Evolutionary conservation across 2,329 filamentous ascomycete species (phyloP).

Genomic region (Xylaria sp.): DNA sequence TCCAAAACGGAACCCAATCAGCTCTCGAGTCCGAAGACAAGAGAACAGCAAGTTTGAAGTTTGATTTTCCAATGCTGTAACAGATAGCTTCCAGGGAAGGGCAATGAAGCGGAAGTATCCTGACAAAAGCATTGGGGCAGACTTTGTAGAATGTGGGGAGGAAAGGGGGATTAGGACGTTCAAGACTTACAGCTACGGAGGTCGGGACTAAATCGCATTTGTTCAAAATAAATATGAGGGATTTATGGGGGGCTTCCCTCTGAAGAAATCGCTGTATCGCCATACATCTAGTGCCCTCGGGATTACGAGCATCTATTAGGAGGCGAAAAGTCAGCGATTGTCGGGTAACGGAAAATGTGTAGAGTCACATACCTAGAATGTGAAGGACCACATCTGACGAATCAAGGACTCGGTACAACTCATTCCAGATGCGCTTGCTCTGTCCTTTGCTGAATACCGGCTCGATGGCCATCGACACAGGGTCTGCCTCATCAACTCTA

Average conservation of each 20-base stretch:
- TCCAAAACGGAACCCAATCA: slow-evolving; percentile 91
- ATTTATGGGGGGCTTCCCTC: slow-evolving; percentile 93
- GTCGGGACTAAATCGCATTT: slow-evolving; percentile 95
- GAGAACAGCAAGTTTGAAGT: slow-evolving; percentile 73
- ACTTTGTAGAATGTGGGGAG: slow-evolving; percentile 32
- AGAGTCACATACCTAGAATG: slow-evolving; percentile 58
- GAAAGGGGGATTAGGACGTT: slow-evolving; percentile 25
- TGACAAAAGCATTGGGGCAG: slow-evolving; percentile 80
- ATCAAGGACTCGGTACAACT: slow-evolving; percentile 66
- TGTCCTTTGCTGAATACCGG: slow-evolving; percentile 95
- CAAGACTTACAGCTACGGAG: slow-evolving; percentile 84
- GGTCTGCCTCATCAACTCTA: slow-evolving; percentile 55
- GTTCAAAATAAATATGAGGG: slow-evolving; percentile 84
- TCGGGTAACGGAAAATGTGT: not conserved
- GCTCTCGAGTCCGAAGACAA: slow-evolving; percentile 72
- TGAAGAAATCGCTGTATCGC: slow-evolving; percentile 93
- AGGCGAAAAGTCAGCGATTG: slow-evolving; percentile 52
- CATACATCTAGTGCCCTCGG: slow-evolving; percentile 87
- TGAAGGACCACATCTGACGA: slow-evolving; percentile 95
- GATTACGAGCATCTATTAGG: slow-evolving; percentile 79
- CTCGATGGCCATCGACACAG: slow-evolving; percentile 74
- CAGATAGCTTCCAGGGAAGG: slow-evolving; percentile 84
- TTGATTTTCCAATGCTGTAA: slow-evolving; percentile 99
- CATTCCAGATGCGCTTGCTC: slow-evolving; percentile 95
- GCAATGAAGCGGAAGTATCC: slow-evolving; percentile 77